phyloP scores from a whole-genome alignment of 192 early-diverging fungal species.

The Coemansia sp. region DNA sequence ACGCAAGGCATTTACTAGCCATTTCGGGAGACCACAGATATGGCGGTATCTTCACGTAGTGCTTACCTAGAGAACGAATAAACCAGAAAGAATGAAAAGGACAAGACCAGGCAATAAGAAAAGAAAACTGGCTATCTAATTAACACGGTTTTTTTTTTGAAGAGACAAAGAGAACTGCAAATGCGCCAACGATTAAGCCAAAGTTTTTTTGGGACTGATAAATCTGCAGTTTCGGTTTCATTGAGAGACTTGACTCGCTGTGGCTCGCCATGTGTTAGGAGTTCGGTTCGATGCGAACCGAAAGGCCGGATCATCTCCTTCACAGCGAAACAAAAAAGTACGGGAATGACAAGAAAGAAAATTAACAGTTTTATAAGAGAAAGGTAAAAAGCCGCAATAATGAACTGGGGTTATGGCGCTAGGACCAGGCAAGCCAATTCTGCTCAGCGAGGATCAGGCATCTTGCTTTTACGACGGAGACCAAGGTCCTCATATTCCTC shows the following conservation, averaged over 20 bases:
- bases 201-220: background rate
- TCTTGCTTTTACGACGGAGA: constrained; percentile 28
- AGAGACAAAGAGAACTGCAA: background rate
- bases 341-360: too few relatives aligned
- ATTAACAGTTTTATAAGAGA: too few relatives aligned
- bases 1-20: background rate
- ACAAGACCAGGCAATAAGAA: background rate
- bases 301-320: too few relatives aligned
- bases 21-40: too few relatives aligned
- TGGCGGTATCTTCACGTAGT: background rate
- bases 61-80: constrained; percentile 4
- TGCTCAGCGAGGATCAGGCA: constrained; percentile 16
- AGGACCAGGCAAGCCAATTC: too few relatives aligned
- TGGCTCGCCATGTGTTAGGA: too few relatives aligned
- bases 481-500: constrained; percentile 47
- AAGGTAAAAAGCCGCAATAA: too few relatives aligned
- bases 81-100: background rate
- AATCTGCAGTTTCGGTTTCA: background rate
- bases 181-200: background rate
- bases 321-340: too few relatives aligned
- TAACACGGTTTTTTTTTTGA: background rate
- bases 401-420: too few relatives aligned
- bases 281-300: too few relatives aligned
- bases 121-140: background rate
- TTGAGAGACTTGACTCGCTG: too few relatives aligned